Evolutionary conservation across 2,329 filamentous ascomycete genomes (phyloP).

Genomic region (Cladosporium sp.): DNA sequence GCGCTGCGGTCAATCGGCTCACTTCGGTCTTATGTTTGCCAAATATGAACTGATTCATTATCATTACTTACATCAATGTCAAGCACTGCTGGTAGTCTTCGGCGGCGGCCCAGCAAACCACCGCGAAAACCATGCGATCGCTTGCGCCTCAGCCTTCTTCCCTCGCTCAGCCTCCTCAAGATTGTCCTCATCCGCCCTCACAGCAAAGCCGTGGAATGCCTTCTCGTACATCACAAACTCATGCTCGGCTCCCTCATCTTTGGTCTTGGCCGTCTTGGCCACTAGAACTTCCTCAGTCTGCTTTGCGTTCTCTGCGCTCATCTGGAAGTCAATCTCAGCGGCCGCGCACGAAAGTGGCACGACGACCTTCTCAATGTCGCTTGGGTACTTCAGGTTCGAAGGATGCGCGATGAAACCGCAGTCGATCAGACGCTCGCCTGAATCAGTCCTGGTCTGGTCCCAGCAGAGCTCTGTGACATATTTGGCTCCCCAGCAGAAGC

Average conservation of each 20-base stretch:
- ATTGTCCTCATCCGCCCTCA: conserved; percentile 40
- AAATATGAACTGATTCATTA: neutral
- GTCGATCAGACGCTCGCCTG: conserved; percentile 37
- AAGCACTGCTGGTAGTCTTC: neutral
- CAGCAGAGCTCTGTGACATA: conserved; percentile 39
- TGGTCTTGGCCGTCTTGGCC: conserved; percentile 38
- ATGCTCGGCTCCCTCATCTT: conserved; percentile 39
- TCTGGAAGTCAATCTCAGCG: conserved; percentile 33
- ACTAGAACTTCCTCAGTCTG: conserved; percentile 38
- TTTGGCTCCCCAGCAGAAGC: conserved; percentile 42
- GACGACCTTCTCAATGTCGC: conserved; percentile 39
- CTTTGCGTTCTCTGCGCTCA: conserved; percentile 37
- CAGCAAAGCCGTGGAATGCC: conserved; percentile 42
- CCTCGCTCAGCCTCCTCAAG: conserved; percentile 37
- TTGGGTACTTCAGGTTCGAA: conserved; percentile 37
- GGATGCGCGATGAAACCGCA: conserved; percentile 42
- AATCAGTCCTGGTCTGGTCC: conserved; percentile 34
- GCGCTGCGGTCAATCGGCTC: neutral
- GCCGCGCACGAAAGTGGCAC: conserved; percentile 41
- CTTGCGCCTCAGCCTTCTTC: conserved; percentile 43
- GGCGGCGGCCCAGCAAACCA: conserved; percentile 34
- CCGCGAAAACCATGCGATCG: conserved; percentile 41
- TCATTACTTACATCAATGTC: neutral
- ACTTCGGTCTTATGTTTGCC: neutral
- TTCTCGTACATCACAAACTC: conserved; percentile 43